Conservation (phyloP, 2,329 filamentous ascomycete genomes). For the Arthrobotrys musiformis region DNA sequence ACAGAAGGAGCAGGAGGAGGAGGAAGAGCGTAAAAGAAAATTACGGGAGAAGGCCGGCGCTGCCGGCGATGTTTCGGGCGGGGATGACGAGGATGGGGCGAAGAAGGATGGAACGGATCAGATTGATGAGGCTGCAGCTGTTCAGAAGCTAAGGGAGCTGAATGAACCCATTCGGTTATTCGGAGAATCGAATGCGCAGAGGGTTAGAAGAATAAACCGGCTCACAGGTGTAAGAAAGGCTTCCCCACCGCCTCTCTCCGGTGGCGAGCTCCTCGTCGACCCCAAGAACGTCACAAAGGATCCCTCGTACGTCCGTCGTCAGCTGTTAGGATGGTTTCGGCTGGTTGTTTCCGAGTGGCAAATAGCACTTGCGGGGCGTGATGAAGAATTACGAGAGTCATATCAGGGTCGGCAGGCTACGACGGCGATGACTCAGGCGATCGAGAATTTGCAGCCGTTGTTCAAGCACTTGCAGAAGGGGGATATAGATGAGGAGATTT, state of each 20-base stretch:
- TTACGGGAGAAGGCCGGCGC: slow-evolving; percentile 59
- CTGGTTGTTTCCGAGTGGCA: slow-evolving; percentile 95
- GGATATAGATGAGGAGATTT: slow-evolving; percentile 79
- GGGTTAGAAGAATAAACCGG: slow-evolving; percentile 56
- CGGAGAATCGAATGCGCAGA: slow-evolving; percentile 76
- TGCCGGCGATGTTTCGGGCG: slow-evolving; percentile 62
- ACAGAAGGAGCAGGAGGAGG: slow-evolving; percentile 56
- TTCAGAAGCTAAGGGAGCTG: slow-evolving; percentile 74
- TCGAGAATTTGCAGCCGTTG: slow-evolving; percentile 86
- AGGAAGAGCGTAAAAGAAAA: slow-evolving; percentile 64
- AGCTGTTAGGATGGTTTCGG: slow-evolving; percentile 93
- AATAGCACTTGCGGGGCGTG: slow-evolving; percentile 73
- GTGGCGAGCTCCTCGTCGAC: slow-evolving; percentile 62
- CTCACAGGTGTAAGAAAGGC: slow-evolving; percentile 18
- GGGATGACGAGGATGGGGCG: slow-evolving; percentile 60
- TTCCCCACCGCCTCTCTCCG: slow-evolving; percentile 71
- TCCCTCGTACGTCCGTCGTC: slow-evolving; percentile 79
- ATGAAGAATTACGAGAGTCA: slow-evolving; percentile 72
- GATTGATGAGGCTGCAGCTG: slow-evolving; percentile 76
- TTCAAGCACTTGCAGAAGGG: slow-evolving; percentile 88
- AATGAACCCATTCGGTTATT: slow-evolving; percentile 81
- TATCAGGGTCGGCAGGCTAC: slow-evolving; percentile 83
- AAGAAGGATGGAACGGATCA: slow-evolving; percentile 65
- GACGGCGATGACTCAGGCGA: slow-evolving; percentile 84
- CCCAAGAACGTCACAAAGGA: slow-evolving; percentile 69